Conservation (phyloP, 371 early-diverging fungal genomes). For the Mucor plumbeus region DNA sequence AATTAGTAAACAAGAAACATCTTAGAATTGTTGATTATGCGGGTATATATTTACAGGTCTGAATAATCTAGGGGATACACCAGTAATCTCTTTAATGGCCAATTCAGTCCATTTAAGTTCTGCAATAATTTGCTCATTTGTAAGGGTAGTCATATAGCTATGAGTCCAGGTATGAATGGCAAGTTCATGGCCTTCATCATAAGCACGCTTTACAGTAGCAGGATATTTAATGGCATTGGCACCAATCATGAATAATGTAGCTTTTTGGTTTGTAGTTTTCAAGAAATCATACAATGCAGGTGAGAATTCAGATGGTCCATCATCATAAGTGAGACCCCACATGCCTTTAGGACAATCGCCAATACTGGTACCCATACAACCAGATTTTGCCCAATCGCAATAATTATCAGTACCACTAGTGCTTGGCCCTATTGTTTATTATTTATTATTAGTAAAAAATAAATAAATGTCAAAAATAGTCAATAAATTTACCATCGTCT, state of each 20-base stretch:
- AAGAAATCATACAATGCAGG: constrained; percentile 56
- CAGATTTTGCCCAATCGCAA: constrained; percentile 65
- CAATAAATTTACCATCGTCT: constrained; percentile 17
- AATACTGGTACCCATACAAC: constrained; percentile 52
- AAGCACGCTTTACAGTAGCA: constrained; percentile 54
- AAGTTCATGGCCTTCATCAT: constrained; percentile 53
- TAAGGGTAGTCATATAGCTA: constrained; percentile 60
- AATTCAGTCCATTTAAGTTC: constrained; percentile 74
- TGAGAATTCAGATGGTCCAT: constrained; percentile 61
- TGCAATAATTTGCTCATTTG: constrained; percentile 72
- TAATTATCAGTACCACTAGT: constrained; percentile 39
- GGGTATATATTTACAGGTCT: constrained; percentile 44
- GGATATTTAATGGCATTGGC: constrained; percentile 59
- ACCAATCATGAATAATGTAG: constrained; percentile 70
- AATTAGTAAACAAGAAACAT: neutral
- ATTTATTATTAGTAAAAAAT: neutral
- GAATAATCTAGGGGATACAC: constrained; percentile 53
- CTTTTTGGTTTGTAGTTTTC: constrained; percentile 55
- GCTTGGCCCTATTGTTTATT: constrained; percentile 13
- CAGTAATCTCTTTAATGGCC: constrained; percentile 69
- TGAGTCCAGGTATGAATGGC: constrained; percentile 68
- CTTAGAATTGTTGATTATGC: constrained; percentile 5
- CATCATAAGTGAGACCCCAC: constrained; percentile 71
- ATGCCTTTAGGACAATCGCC: constrained; percentile 59
- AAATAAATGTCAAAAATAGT: neutral